Conservation (phyloP, 768 basidiomycete genomes). For the Coprinopsis strossmayeri region DNA sequence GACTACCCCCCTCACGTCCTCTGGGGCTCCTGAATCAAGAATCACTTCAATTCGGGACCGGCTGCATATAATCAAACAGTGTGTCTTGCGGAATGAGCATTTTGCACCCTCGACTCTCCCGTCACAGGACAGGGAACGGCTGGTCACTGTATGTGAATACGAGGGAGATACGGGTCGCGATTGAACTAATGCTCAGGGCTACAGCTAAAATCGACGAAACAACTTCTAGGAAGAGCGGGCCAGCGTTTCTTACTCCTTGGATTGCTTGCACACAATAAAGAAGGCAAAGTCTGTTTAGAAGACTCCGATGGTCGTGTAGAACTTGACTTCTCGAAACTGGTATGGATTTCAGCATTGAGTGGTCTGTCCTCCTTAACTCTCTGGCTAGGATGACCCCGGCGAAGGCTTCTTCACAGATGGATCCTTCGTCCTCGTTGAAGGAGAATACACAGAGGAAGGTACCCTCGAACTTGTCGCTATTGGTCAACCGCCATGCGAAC, state of each 20-base stretch:
- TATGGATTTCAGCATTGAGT: constrained; percentile 26
- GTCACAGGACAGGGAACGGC: constrained; percentile 77
- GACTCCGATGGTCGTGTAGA: constrained; percentile 89
- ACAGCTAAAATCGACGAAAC: constrained; percentile 92
- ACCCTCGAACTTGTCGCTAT: constrained; percentile 87
- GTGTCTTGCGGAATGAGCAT: constrained; percentile 91
- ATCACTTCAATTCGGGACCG: constrained; percentile 77
- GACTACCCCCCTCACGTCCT: constrained; percentile 52
- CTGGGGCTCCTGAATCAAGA: constrained; percentile 79
- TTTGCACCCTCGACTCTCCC: constrained; percentile 95
- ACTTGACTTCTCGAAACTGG: constrained; percentile 83
- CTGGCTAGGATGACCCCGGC: constrained; percentile 70
- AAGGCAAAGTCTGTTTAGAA: constrained; percentile 87
- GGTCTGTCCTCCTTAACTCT: neutral
- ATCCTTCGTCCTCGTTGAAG: constrained; percentile 90
- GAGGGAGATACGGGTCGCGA: neutral
- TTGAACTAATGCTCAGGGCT: neutral
- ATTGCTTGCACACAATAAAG: constrained; percentile 84
- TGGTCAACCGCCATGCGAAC: constrained; percentile 96
- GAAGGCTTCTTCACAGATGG: constrained; percentile 97
- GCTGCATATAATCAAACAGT: constrained; percentile 87
- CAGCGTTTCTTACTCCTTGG: constrained; percentile 91
- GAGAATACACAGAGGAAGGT: constrained; percentile 92
- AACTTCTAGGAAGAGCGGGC: constrained; percentile 84
- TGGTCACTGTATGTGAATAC: constrained; percentile 66